phyloP scores from a whole-genome alignment of 306 rosid genomes.

The Adenanthera pavonina region DNA sequence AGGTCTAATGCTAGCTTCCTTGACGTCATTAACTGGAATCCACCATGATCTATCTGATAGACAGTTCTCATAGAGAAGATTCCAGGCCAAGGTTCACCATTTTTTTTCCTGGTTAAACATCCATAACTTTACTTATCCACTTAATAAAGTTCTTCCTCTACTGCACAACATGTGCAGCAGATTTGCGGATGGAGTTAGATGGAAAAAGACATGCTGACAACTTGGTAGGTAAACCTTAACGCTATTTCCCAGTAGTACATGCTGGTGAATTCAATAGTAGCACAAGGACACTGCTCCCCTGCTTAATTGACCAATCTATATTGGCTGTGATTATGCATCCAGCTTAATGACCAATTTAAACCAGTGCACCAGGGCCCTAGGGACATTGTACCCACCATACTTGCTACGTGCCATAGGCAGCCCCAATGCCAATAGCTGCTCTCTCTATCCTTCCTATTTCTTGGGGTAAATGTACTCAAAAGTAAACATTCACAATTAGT shows the following conservation, averaged over 20 bases:
- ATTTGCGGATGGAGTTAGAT: background rate
- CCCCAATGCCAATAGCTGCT: slow-evolving; percentile 7
- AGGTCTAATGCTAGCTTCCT: background rate
- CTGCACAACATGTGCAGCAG: background rate
- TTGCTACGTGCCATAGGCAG: background rate
- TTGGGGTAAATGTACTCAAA: background rate
- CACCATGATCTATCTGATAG: background rate
- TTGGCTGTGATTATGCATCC: background rate
- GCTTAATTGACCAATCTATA: background rate
- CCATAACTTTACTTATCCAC: background rate
- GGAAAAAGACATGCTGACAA: background rate
- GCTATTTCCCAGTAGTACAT: no score
- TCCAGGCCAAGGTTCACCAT: background rate
- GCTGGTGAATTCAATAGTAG: background rate
- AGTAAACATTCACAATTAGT: background rate
- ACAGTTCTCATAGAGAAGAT: background rate
- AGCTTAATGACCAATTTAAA: background rate
- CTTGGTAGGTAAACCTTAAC: background rate
- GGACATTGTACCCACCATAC: background rate
- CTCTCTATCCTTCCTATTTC: slow-evolving; percentile 6
- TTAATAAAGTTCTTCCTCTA: background rate
- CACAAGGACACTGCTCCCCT: background rate
- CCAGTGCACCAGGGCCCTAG: background rate
- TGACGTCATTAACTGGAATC: background rate
- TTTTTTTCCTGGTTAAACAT: background rate